These are phyloP conservation scores for Caloboletus firmus DNA, from an alignment of 1,284 basidiomycete genomes.

Conservation along the genomic window DNA sequence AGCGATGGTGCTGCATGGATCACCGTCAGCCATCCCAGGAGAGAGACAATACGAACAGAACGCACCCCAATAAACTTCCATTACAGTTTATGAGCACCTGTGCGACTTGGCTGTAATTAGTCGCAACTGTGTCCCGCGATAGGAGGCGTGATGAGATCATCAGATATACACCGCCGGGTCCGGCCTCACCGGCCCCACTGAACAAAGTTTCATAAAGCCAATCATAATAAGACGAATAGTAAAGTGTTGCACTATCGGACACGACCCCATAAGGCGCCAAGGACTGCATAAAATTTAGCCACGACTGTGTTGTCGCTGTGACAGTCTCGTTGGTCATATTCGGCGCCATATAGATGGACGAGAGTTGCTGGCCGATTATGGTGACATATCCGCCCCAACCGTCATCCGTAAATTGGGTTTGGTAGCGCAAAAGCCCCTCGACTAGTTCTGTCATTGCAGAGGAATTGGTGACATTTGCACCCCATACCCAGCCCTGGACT, in stretches of 20 bases:
- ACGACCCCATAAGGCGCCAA: slow-evolving; percentile 25
- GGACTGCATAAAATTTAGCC: slow-evolving; percentile 30
- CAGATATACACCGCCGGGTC: no score
- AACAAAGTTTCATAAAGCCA: slow-evolving; percentile 24
- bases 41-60: not conserved
- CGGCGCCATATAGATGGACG: slow-evolving; percentile 30
- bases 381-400: slow-evolving; percentile 28
- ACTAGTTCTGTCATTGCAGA: slow-evolving; percentile 15
- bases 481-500: slow-evolving; percentile 22
- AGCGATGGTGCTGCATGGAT: slow-evolving; percentile 33
- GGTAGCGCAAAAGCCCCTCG: slow-evolving; percentile 33
- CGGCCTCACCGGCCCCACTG: not conserved
- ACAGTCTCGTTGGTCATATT: slow-evolving; percentile 37
- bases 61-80: slow-evolving; percentile 5
- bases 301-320: slow-evolving; percentile 34
- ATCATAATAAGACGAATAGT: slow-evolving; percentile 31
- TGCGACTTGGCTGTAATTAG: slow-evolving; percentile 1
- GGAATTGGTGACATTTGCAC: slow-evolving; percentile 27
- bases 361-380: slow-evolving; percentile 7
- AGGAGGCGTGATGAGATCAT: slow-evolving; percentile 41
- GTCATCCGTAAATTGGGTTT: slow-evolving; percentile 34
- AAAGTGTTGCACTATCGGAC: slow-evolving; percentile 9
- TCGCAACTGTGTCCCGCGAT: slow-evolving; percentile 34
- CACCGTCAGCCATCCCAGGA: not conserved
- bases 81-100: not conserved